Conservation (phyloP, 2,329 filamentous ascomycete genomes). For the Penicillium verrucosum region DNA sequence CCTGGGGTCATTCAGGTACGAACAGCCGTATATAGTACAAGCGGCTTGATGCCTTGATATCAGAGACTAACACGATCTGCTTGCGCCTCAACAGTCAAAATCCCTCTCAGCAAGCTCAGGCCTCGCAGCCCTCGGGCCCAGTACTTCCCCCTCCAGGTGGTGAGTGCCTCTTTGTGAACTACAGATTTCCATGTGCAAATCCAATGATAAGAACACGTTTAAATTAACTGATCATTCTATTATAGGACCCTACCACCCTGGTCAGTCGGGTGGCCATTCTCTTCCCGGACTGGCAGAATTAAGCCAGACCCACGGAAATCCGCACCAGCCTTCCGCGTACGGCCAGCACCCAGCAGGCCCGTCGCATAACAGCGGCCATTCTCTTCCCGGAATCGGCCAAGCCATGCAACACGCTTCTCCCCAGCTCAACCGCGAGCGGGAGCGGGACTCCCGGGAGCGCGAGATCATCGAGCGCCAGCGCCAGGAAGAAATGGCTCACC, state of each 20-base stretch:
- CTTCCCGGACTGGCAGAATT: conserved; percentile 47
- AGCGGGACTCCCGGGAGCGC: conserved; percentile 55
- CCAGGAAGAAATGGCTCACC: conserved; percentile 56
- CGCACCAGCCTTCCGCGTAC: conserved; percentile 43
- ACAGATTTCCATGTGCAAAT: not conserved
- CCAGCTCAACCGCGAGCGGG: conserved; percentile 43
- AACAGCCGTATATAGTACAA: not conserved
- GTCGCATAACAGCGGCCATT: conserved; percentile 37
- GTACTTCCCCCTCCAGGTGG: conserved; percentile 41
- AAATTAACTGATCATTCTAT: conserved; percentile 19
- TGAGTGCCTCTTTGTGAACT: conserved; percentile 25
- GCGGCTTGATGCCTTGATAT: not conserved
- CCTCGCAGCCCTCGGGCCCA: conserved; percentile 37
- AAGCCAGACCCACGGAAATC: conserved; percentile 43
- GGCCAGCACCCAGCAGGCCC: conserved; percentile 40
- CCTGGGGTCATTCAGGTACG: conserved; percentile 46
- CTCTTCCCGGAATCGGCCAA: conserved; percentile 42
- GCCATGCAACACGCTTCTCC: conserved; percentile 44
- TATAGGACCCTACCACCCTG: conserved; percentile 42
- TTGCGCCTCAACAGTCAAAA: conserved; percentile 33
- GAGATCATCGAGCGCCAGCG: conserved; percentile 49
- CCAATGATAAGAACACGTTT: not conserved
- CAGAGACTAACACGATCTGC: conserved; percentile 12
- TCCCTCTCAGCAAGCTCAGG: conserved; percentile 38
- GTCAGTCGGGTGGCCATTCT: conserved; percentile 44